Base-by-base conservation (phyloP, 1,284 basidiomycete species). In the Leccinum solheimii region DNA sequence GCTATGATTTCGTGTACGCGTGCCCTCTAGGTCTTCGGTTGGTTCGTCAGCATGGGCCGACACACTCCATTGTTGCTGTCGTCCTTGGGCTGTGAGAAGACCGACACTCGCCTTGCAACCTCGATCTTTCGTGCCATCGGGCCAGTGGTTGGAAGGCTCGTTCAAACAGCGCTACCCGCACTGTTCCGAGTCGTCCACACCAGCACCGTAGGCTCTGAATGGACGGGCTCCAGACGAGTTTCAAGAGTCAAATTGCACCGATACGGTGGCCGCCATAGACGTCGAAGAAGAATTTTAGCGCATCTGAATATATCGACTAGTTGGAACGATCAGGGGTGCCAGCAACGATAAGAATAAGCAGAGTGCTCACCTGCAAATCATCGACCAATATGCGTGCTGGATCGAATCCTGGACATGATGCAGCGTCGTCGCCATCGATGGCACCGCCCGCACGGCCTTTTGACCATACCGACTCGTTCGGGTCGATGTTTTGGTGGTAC, bases 221-320 rank as follows among this genome's bases (percentile, higher is more conserved):
- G 86, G 81, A 53, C 85, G 75, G 0, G 81, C 70, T 52, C 78
- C 72, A 61, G 80, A 82, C 36, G 90, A 69, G 27, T 83, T 81
- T 30, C 0, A 92, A 91, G 69, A 97, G 94, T 92, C 95, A 98
- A 1, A 98, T 85, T 0, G 85, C 89, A 6, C 93, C 96, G 58
- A 97, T 88, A 8, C 81, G 79, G 56, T 83, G 78, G 0, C 97
- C 95, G 14, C 97, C 97, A 40, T 88, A 82, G 0, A 82, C 78
- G 69, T 99, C 97, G 70, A 88, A 86, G 81, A 98, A 99, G 56
- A 97, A 82, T 58, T 92, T 83, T 66, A 93, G 83, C 0, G 89
- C 88, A 67, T 95, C 90, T 7, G 84, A 80, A 75, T 94, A 97
- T 5, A 87, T 76, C 19, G 82, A 79, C 88, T 95, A 67, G 48